Percentiles rank a stretch among this genome's conserved stretches.
phyloP scores from a whole-genome alignment of 2,329 filamentous ascomycete genomes.

The Xylariaceae sp. region DNA sequence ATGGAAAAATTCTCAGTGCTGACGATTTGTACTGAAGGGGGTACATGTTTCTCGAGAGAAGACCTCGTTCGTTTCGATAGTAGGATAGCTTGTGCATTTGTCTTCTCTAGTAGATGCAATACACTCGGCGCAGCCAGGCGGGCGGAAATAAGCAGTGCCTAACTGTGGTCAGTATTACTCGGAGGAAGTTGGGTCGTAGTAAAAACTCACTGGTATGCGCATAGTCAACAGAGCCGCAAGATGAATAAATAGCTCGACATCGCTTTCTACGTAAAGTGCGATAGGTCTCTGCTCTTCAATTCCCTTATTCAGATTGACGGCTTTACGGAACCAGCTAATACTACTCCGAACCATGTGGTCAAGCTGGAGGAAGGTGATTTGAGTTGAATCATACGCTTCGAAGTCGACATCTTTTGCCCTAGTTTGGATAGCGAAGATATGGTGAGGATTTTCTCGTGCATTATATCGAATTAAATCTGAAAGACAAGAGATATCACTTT shows the following conservation, averaged over 20 bases:
- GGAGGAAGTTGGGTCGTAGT: neutral
- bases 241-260: constrained; percentile 15
- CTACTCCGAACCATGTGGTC: constrained; percentile 7
- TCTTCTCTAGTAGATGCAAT: constrained; percentile 8
- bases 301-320: neutral
- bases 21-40: neutral
- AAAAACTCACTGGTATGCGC: constrained; percentile 8
- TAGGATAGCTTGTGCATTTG: neutral
- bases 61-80: neutral
- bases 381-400: constrained; percentile 2
- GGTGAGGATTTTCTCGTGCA: constrained; percentile 14
- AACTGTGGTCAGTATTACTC: neutral
- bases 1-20: constrained; percentile 4
- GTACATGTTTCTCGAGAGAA: constrained; percentile 1
- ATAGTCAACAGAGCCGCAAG: constrained; percentile 15
- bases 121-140: constrained; percentile 15
- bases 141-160: constrained; percentile 21
- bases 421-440: constrained; percentile 18
- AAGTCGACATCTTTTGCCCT: constrained; percentile 1
- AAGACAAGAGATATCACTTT: constrained; percentile 14
- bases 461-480: constrained; percentile 21
- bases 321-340: constrained; percentile 10
- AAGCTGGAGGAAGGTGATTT: constrained; percentile 12
- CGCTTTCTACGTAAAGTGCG: constrained; percentile 15
- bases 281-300: constrained; percentile 5